phyloP scores from a whole-genome alignment of 1,284 basidiomycete species.

The Rhodotorula sp. region DNA sequence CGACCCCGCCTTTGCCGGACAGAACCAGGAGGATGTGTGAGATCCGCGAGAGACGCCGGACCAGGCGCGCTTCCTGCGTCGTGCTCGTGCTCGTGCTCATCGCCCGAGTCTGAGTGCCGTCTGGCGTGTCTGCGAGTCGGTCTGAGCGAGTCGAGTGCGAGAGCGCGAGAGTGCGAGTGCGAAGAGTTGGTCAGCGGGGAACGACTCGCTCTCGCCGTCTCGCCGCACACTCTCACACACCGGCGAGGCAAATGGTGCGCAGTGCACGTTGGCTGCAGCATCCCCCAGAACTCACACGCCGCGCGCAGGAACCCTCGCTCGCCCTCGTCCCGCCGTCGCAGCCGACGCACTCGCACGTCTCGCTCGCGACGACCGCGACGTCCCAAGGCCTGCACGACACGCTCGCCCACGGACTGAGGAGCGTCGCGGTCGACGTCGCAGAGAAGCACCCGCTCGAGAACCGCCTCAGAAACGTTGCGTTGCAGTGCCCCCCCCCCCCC shows the following conservation, averaged over 20 bases:
- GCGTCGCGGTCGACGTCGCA: conserved; percentile 66
- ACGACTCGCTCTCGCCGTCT: no score
- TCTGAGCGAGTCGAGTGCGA: no score
- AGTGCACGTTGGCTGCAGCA: no score
- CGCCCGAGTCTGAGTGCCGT: neutral
- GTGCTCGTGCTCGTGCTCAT: no score
- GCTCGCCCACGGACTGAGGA: conserved; percentile 69
- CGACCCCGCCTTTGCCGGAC: conserved; percentile 96
- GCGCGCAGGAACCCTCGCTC: conserved; percentile 60
- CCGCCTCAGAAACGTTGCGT: conserved; percentile 67
- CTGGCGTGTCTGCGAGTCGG: neutral
- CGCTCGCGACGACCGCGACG: conserved; percentile 66
- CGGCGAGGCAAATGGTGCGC: conserved; percentile 3
- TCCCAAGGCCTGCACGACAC: conserved; percentile 74
- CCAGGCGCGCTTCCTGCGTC: conserved; percentile 15
- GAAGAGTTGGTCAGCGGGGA: no score
- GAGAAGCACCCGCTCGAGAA: conserved; percentile 59
- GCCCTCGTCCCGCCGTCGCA: conserved; percentile 62
- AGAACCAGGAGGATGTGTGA: conserved; percentile 89
- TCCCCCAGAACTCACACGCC: no score
- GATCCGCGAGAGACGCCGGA: conserved; percentile 51
- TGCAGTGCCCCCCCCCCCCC: no score
- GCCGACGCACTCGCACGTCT: conserved; percentile 56
- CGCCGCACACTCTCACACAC: no score
- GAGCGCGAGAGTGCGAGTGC: neutral